A percentile compares a stretch with the other conserved stretches of the same genome.
Conservation (phyloP, 2,329 filamentous ascomycete genomes). For the Microdochium trichocladiopsis region DNA sequence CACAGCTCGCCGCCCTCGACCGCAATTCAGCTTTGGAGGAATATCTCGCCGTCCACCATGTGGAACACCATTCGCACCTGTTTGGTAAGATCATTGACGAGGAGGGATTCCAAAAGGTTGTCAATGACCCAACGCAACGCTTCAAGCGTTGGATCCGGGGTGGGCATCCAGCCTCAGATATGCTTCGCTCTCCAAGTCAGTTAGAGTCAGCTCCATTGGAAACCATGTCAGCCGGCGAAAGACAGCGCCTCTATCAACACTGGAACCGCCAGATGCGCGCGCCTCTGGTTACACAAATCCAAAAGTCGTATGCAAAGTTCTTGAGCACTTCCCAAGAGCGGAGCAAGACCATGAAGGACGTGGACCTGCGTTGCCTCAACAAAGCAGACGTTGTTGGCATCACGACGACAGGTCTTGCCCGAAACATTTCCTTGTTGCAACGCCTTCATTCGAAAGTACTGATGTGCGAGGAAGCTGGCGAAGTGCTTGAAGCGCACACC, state of each 20-base stretch:
- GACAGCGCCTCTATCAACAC: slow-evolving; percentile 14
- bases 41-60: slow-evolving; percentile 11
- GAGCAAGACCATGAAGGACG: slow-evolving; percentile 16
- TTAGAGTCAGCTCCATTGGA: slow-evolving; percentile 8
- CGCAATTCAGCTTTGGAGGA: slow-evolving; percentile 7
- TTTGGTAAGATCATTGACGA: slow-evolving; percentile 17
- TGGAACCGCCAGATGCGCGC: slow-evolving; percentile 20
- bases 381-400: slow-evolving; percentile 45
- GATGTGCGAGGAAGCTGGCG: slow-evolving; percentile 62
- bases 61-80: slow-evolving; percentile 13
- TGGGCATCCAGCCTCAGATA: not conserved
- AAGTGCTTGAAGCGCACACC: slow-evolving; percentile 59
- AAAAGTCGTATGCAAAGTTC: slow-evolving; percentile 5
- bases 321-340: slow-evolving; percentile 6
- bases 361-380: slow-evolving; percentile 28
- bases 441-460: slow-evolving; percentile 47
- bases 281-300: slow-evolving; percentile 6
- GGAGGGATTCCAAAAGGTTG: slow-evolving; percentile 16
- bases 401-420: slow-evolving; percentile 53
- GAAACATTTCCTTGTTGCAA: slow-evolving; percentile 39
- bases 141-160: slow-evolving; percentile 13
- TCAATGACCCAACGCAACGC: slow-evolving; percentile 3
- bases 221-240: slow-evolving; percentile 13
- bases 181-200: slow-evolving; percentile 2
- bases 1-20: not conserved